These are phyloP conservation scores for Acanthamoeba castellanii DNA, from an alignment of 208 protist species.

Conservation along the genomic window DNA sequence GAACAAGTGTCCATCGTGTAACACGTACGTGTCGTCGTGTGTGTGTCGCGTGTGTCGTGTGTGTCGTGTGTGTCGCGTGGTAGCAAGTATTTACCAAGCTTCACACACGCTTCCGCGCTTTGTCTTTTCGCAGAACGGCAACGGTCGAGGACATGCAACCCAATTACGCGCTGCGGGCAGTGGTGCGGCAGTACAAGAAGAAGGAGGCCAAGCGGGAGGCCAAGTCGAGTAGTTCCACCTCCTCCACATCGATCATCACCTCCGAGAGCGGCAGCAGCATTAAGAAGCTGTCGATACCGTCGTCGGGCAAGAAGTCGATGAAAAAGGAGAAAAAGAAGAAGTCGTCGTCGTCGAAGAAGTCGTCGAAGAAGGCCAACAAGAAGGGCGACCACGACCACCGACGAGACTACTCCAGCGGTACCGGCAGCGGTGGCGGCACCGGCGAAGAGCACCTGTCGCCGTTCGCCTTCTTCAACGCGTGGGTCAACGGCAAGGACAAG, in stretches of 20 bases:
- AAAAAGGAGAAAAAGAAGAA: neutral
- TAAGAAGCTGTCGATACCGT: neutral
- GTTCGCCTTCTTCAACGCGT: conserved; percentile 66
- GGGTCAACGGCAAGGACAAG: conserved; percentile 62
- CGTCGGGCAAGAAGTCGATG: neutral
- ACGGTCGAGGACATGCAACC: neutral
- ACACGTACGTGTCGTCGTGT: neutral
- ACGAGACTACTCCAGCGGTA: neutral
- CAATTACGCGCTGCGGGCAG: conserved; percentile 32
- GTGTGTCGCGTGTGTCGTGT: neutral
- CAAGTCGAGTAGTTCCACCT: neutral
- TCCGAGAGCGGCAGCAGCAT: neutral
- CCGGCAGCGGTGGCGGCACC: neutral
- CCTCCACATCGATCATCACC: neutral
- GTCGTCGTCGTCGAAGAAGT: neutral
- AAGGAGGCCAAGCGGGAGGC: neutral
- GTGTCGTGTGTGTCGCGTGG: neutral
- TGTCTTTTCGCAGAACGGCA: neutral
- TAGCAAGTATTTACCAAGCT: neutral
- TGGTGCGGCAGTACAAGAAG: conserved; percentile 62
- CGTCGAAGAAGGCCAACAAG: neutral
- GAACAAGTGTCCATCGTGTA: conserved; percentile 47
- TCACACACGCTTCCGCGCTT: neutral
- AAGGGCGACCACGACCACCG: neutral
- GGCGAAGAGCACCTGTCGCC: conserved; percentile 1